phyloP scores from a whole-genome alignment of 441 rosid species.

The Erodium trifolium region DNA sequence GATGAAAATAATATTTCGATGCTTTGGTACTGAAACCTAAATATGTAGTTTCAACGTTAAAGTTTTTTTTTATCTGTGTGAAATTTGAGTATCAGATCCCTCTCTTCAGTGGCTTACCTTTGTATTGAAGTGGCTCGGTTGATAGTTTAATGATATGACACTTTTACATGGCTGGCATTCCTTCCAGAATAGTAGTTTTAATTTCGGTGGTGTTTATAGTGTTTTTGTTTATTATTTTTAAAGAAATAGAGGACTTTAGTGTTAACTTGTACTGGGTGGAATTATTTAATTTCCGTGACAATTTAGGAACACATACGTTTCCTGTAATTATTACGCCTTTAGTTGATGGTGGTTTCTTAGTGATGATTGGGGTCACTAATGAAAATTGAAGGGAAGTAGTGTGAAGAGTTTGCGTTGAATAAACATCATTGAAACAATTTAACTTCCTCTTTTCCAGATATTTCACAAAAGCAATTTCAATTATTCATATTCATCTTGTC shows the following conservation, averaged over 20 bases:
- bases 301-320: too few species aligned
- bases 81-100: not conserved
- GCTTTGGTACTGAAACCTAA: not conserved
- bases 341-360: too few species aligned
- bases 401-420: too few species aligned
- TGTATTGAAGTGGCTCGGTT: not conserved
- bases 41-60: not conserved
- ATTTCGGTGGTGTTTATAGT: not conserved
- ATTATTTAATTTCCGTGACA: too few species aligned
- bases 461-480: not conserved
- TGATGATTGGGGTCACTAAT: too few species aligned
- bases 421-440: not conserved
- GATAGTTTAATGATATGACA: not conserved
- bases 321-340: too few species aligned
- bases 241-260: too few species aligned
- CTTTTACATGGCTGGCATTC: not conserved
- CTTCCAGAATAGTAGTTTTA: not conserved
- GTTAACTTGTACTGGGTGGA: too few species aligned
- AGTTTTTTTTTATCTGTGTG: not conserved
- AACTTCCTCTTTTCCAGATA: not conserved
- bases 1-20: not conserved
- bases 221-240: too few species aligned
- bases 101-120: not conserved
- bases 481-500: not conserved
- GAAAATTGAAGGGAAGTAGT: too few species aligned